Percentiles rank a stretch among this genome's conserved stretches.
Evolutionary conservation across 2,329 filamentous ascomycete genomes (phyloP).

Genomic region (Xylariaceae sp.): DNA sequence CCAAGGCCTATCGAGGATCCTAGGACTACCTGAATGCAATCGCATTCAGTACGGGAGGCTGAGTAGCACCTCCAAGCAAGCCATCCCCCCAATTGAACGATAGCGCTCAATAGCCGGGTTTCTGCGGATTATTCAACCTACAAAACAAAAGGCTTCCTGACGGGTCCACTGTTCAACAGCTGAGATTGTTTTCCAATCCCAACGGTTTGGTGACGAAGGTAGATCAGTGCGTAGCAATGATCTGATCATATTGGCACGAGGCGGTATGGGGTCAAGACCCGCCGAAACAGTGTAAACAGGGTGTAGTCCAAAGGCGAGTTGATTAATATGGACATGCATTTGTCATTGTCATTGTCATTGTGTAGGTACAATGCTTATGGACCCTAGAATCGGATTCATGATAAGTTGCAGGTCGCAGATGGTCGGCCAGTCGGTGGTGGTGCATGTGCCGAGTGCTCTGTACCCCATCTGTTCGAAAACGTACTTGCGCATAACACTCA

Average conservation of each 20-base stretch:
- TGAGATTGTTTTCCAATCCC: constrained; percentile 1
- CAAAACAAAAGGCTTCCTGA: not conserved
- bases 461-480: constrained; percentile 1
- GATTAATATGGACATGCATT: constrained; percentile 4
- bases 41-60: no score
- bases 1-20: no score
- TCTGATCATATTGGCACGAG: not conserved
- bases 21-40: no score
- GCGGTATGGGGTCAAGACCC: not conserved
- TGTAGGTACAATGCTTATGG: not conserved
- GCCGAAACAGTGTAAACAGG: not conserved
- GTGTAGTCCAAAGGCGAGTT: not conserved
- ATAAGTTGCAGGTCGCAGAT: not conserved
- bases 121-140: constrained; percentile 7
- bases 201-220: constrained; percentile 5
- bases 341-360: not conserved
- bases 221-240: constrained; percentile 2
- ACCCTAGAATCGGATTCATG: not conserved
- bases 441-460: not conserved
- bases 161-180: not conserved
- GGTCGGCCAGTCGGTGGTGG: not conserved
- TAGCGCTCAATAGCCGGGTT: not conserved
- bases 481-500: not conserved
- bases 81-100: not conserved
- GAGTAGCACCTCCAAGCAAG: no score